A percentile compares a stretch with the other conserved stretches of the same genome.
phyloP scores from a whole-genome alignment of 2,329 filamentous ascomycete genomes.

The Pseudogymnoascus destructans region DNA sequence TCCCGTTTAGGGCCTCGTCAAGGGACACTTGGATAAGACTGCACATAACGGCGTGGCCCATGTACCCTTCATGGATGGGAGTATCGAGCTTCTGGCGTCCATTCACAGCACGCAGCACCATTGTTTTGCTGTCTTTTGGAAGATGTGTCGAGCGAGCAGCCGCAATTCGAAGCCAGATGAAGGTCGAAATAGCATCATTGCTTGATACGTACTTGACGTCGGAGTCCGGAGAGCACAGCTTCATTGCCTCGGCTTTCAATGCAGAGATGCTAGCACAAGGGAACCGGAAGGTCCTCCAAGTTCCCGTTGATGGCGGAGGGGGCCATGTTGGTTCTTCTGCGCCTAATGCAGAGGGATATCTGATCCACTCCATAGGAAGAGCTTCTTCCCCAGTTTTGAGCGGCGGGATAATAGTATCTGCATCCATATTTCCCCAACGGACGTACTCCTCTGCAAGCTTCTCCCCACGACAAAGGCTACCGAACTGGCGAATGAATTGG shows the following conservation, averaged over 20 bases:
- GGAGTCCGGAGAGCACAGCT: not conserved
- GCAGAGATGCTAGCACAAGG: not conserved
- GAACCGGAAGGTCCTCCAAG: not conserved
- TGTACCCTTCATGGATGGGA: not conserved
- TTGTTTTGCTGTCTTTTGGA: not conserved
- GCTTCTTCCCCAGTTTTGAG: not conserved
- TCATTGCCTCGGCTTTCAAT: not conserved
- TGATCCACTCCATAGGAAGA: not conserved
- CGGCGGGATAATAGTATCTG: not conserved
- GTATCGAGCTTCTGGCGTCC: not conserved
- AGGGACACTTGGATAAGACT: not conserved
- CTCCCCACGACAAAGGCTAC: not conserved
- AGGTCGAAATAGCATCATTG: conserved; percentile 3
- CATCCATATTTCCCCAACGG: not conserved
- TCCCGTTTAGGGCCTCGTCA: not conserved
- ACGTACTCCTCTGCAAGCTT: not conserved
- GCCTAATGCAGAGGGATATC: not conserved
- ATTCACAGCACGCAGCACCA: not conserved
- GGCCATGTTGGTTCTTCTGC: not conserved
- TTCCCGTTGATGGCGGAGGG: not conserved
- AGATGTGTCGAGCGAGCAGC: not conserved
- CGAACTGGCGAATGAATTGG: not conserved
- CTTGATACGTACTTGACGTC: not conserved
- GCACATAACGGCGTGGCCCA: conserved; percentile 1
- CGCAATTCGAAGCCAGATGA: not conserved